phyloP scores from a whole-genome alignment of 768 basidiomycete genomes.

The Lactarius quietus region DNA sequence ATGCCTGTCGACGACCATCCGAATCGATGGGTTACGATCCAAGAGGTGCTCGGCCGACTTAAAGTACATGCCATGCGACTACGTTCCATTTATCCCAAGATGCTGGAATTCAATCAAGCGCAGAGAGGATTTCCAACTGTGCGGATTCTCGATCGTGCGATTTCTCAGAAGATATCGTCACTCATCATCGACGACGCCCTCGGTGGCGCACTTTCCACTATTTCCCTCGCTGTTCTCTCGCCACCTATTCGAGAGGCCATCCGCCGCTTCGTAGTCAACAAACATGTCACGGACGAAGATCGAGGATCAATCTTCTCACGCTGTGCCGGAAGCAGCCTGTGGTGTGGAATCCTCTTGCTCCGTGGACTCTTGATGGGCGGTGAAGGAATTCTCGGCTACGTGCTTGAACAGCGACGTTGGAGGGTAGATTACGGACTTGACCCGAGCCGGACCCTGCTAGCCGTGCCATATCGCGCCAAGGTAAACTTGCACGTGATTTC shows the following conservation, averaged over 20 bases:
- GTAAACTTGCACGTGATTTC: neutral
- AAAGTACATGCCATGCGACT: constrained; percentile 18
- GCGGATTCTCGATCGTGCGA: neutral
- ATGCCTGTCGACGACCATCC: constrained; percentile 39
- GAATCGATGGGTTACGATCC: constrained; percentile 41
- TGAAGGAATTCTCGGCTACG: constrained; percentile 38
- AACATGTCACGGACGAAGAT: neutral
- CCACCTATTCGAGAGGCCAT: neutral
- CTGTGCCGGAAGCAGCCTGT: constrained; percentile 25
- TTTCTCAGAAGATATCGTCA: neutral
- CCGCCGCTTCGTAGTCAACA: constrained; percentile 6
- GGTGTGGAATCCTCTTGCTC: constrained; percentile 41
- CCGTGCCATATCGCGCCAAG: constrained; percentile 52
- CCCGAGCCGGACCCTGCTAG: constrained; percentile 40
- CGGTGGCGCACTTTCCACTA: neutral
- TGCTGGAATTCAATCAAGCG: neutral
- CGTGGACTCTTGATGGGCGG: constrained; percentile 41
- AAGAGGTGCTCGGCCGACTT: constrained; percentile 39
- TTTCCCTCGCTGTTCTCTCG: constrained; percentile 6
- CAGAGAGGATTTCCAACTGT: constrained; percentile 7
- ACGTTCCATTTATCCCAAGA: neutral
- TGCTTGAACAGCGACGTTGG: constrained; percentile 42
- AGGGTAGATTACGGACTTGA: constrained; percentile 52
- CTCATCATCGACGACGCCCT: constrained; percentile 10
- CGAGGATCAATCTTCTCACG: neutral